Evolutionary conservation across 805 yeast genomes (phyloP).

Genomic region (Myxozyma melibiosi): DNA sequence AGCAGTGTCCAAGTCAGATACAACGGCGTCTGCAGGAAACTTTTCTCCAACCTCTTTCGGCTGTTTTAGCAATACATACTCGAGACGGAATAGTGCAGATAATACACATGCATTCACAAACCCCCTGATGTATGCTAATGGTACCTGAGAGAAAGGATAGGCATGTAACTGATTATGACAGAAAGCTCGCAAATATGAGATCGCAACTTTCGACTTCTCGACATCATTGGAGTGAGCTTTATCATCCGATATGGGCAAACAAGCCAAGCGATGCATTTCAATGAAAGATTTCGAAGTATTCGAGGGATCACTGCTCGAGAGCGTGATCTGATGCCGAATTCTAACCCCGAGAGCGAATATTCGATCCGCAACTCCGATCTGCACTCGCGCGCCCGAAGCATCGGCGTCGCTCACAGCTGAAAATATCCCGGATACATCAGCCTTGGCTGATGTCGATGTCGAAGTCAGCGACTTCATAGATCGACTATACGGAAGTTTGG

Average conservation of each 20-base stretch:
- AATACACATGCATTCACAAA: constrained; percentile 18
- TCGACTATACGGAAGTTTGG: too few species aligned
- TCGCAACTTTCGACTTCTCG: background rate
- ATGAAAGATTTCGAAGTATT: too few species aligned
- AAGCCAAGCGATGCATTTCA: background rate
- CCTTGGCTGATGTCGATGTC: too few species aligned
- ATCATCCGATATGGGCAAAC: background rate
- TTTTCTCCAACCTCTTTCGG: background rate
- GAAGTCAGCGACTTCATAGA: too few species aligned
- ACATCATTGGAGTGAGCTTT: background rate
- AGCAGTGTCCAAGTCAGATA: constrained; percentile 18
- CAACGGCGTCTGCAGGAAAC: background rate
- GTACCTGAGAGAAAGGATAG: constrained; percentile 16
- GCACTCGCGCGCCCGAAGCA: too few species aligned
- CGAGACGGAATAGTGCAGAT: background rate
- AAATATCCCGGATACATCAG: too few species aligned
- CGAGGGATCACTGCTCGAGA: too few species aligned
- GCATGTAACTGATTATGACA: constrained; percentile 14
- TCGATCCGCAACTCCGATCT: too few species aligned
- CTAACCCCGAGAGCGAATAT: too few species aligned
- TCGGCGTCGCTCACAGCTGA: too few species aligned
- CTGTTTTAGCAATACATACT: background rate
- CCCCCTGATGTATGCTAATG: constrained; percentile 1
- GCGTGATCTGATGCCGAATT: too few species aligned
- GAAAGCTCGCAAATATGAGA: constrained; percentile 1